Evolutionary conservation across 2,329 filamentous ascomycete genomes (phyloP), one percentile per base, ranked within the genome.

Genomic region (Ilyonectria mors-panacis): DNA sequence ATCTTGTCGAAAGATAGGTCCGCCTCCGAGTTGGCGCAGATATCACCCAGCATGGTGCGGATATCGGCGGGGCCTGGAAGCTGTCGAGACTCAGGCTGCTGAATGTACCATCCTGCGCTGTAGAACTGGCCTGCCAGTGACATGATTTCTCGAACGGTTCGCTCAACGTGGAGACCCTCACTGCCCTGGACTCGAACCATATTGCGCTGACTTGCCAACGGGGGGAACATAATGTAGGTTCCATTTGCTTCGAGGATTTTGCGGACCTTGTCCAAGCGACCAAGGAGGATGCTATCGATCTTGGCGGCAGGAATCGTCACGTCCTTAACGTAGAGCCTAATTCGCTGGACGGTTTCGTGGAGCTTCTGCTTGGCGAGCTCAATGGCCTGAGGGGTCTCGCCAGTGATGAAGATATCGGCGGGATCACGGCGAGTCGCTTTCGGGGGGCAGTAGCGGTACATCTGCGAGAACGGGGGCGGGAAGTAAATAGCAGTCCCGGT

Each of bases 401-500:
- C 96, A 3, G 96, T 98, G 77, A 99, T 97, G 81, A 96, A 97
- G 68, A 99, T 94, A 77, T 98, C 93, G 77, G 94, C 91, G 37
- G 95, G 92, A 59, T 94, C 93, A 73, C 96, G 91, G 65, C 93
- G 90, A 63, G 90, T 90, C 21, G 94, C 94, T 71, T 93, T 94
- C 8, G 90, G 90, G 1, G 95, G 95, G 59, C 91, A 93, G 80
- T 97, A 99, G 66, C 94, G 93, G 78, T 96, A 98, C 71, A 98
- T 91, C 66, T 92, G 91, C 15, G 95, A 95, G 79, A 98, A 98
- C 1, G 95, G 93, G 8, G 95, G 94, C 30, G 96, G 96, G 78
- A 99, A 98, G 83, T 99, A 99, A 76, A 99, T 98, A 70, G 96
- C 95, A 9, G 96, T 98, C 76, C 95, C 94, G 15, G 96, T 98